These are phyloP conservation scores for Linum tenue DNA, from an alignment of 345 rosid species.

Conservation along the genomic window DNA sequence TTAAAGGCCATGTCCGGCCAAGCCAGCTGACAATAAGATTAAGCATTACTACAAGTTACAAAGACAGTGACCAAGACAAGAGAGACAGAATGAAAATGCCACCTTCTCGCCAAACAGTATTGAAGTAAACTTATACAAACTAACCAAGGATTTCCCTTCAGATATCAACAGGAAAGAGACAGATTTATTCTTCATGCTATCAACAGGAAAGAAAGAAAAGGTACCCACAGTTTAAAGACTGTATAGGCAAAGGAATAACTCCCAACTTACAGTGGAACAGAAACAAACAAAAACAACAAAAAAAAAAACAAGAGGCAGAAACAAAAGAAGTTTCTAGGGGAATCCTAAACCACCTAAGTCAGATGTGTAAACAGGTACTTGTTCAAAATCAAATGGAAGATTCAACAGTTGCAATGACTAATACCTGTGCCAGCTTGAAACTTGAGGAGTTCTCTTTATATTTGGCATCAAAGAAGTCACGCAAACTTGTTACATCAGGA, in stretches of 20 bases:
- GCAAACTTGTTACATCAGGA: conserved; percentile 71
- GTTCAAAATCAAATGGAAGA: background rate
- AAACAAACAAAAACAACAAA: too few relatives aligned
- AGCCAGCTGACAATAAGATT: background rate
- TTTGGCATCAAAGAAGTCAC: conserved; percentile 83
- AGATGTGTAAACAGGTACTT: background rate
- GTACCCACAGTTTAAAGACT: background rate
- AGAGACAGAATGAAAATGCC: background rate
- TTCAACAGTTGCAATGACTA: background rate
- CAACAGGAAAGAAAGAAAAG: background rate
- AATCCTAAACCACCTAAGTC: background rate
- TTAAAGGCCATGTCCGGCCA: background rate
- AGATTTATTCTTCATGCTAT: background rate
- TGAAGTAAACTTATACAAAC: background rate
- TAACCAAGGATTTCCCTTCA: background rate
- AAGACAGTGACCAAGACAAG: background rate
- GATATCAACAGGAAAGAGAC: background rate
- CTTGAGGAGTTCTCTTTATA: conserved; percentile 73
- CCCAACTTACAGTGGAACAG: background rate
- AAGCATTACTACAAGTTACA: background rate
- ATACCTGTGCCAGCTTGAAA: conserved; percentile 98
- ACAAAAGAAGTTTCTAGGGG: background rate
- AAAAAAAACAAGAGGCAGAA: background rate
- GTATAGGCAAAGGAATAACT: background rate
- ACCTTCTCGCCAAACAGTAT: background rate